Conservation (phyloP, 495 filamentous ascomycete species). For the Aspergillus bertholletiae region DNA sequence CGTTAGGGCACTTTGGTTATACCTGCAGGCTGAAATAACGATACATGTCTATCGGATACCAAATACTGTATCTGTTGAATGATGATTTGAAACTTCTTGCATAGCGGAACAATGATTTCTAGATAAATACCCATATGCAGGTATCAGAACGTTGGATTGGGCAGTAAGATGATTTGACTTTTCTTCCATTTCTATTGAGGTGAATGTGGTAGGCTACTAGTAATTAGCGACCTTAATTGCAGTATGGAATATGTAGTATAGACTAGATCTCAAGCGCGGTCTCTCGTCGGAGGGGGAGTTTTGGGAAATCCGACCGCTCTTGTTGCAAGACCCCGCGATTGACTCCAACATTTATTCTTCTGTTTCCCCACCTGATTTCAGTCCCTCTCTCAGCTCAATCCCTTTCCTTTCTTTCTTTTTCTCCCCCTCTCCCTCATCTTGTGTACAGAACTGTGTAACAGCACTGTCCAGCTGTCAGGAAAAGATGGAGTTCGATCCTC, state of each 20-base stretch:
- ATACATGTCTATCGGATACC: slow-evolving; percentile 8
- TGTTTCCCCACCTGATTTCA: slow-evolving; percentile 5
- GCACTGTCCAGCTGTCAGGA: not conserved
- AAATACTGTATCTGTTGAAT: slow-evolving; percentile 14
- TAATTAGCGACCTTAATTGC: not conserved
- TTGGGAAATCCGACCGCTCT: not conserved
- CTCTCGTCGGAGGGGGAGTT: not conserved
- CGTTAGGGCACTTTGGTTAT: slow-evolving; percentile 1
- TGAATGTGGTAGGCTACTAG: no score
- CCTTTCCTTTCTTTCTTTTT: slow-evolving; percentile 6
- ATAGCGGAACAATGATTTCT: slow-evolving; percentile 19
- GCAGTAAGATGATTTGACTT: not conserved
- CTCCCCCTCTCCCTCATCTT: not conserved
- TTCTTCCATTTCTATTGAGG: slow-evolving; percentile 1
- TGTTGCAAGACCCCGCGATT: slow-evolving; percentile 2
- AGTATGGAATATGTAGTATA: not conserved
- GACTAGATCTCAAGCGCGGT: no score
- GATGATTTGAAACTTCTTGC: slow-evolving; percentile 19
- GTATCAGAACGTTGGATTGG: not conserved
- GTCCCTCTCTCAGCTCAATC: not conserved
- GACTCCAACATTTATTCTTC: not conserved
- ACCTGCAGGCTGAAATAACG: not conserved
- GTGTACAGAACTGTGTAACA: not conserved
- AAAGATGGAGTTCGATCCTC: slow-evolving; percentile 60
- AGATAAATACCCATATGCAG: not conserved